phyloP scores from a whole-genome alignment of 768 basidiomycete genomes.

The Suillus variegatus region DNA sequence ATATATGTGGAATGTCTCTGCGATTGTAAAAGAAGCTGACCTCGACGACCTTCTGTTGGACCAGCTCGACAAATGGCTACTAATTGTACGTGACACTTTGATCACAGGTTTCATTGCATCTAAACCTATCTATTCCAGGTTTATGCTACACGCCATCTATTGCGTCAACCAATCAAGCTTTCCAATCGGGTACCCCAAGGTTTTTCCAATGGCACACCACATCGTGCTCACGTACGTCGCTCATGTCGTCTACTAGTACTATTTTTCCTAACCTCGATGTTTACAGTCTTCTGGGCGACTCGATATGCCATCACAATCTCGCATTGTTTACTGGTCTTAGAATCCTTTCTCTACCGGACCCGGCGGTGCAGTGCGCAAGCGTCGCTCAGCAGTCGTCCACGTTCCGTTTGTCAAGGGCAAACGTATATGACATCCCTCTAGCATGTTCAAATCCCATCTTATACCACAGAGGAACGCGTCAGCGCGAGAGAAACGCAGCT shows the following conservation, averaged over 20 bases:
- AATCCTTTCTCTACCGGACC: no score
- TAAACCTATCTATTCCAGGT: background rate
- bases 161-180: background rate
- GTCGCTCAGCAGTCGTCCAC: no score
- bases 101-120: background rate
- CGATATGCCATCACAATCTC: no score
- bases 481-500: no score
- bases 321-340: no score
- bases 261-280: background rate
- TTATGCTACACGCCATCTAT: background rate
- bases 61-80: background rate
- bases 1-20: background rate
- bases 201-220: background rate
- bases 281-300: background rate
- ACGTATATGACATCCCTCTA: no score
- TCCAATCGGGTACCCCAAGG: background rate
- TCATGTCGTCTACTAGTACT: no score
- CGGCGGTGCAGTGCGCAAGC: no score
- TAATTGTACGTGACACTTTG: background rate
- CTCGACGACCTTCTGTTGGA: background rate
- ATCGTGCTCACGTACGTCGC: background rate
- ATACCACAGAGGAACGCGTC: no score
- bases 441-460: no score
- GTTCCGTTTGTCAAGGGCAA: no score
- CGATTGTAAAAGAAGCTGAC: background rate